phyloP scores from a whole-genome alignment of 768 basidiomycete species.

The Mrakia gelida region DNA sequence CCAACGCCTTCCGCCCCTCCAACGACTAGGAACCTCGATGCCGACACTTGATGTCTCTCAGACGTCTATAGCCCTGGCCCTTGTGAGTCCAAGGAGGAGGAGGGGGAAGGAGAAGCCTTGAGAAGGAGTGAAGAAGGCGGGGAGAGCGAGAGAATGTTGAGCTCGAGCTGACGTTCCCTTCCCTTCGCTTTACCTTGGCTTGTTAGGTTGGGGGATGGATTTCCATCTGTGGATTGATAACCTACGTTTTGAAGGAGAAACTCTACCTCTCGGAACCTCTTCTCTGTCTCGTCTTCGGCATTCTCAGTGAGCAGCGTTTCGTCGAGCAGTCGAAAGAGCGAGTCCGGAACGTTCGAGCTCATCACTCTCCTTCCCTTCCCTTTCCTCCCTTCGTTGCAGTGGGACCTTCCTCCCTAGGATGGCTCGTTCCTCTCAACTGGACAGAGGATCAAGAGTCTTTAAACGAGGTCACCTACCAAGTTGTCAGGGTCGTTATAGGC shows the following conservation, averaged over 20 bases:
- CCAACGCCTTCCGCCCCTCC: too few species aligned
- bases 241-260: constrained; percentile 45
- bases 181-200: not conserved
- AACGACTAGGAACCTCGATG: not conserved
- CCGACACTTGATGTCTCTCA: constrained; percentile 23
- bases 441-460: constrained; percentile 30
- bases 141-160: too few species aligned
- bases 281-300: constrained; percentile 38
- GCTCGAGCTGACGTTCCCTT: not conserved
- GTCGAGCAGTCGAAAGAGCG: too few species aligned
- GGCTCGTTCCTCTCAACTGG: constrained; percentile 46
- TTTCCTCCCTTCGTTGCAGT: constrained; percentile 24
- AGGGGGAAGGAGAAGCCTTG: too few species aligned
- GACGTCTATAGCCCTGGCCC: constrained; percentile 5
- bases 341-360: not conserved
- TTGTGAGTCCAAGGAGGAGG: not conserved
- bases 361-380: not conserved
- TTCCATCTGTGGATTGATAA: constrained; percentile 41
- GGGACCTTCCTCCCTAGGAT: constrained; percentile 43
- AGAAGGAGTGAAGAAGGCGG: too few species aligned
- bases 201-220: constrained; percentile 35
- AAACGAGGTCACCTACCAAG: constrained; percentile 37
- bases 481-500: constrained; percentile 46
- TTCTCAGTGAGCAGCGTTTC: constrained; percentile 35
- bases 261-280: constrained; percentile 39